These are phyloP conservation scores for Globisporangium okanoganense DNA, from an alignment of 352 stramenopile genomes.

Conservation along the genomic window DNA sequence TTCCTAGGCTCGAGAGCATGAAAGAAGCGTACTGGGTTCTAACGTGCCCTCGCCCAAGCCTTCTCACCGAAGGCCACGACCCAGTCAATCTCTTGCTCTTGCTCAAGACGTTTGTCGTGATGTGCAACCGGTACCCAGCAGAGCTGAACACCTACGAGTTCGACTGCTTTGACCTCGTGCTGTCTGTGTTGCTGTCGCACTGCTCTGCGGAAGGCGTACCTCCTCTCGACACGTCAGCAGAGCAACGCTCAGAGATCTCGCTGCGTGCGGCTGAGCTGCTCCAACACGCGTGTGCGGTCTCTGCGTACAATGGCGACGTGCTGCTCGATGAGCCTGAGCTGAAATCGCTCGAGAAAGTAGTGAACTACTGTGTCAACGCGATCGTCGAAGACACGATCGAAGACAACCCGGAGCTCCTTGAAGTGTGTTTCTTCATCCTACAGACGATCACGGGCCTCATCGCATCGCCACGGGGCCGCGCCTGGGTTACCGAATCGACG, in stretches of 20 bases:
- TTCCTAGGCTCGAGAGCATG: conserved; percentile 32
- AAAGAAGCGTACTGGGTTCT: conserved; percentile 65
- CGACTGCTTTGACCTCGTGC: conserved; percentile 60
- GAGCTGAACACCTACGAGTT: conserved; percentile 58
- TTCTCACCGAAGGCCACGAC: conserved; percentile 68
- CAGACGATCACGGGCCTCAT: conserved; percentile 70
- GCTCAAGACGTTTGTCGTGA: conserved; percentile 54
- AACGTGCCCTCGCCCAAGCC: conserved; percentile 56
- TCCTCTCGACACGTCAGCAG: conserved; percentile 34
- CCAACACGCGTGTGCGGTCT: conserved; percentile 64
- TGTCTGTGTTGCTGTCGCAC: conserved; percentile 53
- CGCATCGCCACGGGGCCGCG: conserved; percentile 43
- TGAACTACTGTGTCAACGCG: conserved; percentile 63
- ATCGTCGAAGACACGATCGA: conserved; percentile 38
- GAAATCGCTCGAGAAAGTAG: conserved; percentile 51
- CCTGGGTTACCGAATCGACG: conserved; percentile 56
- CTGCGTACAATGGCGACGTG: conserved; percentile 44
- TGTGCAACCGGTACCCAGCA: conserved; percentile 60
- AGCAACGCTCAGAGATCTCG: conserved; percentile 55
- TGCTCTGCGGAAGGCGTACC: conserved; percentile 45
- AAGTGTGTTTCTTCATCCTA: conserved; percentile 61
- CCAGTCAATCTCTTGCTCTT: conserved; percentile 67
- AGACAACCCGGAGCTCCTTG: conserved; percentile 28
- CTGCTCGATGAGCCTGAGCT: conserved; percentile 48
- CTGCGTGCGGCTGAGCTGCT: conserved; percentile 61